phyloP scores from a whole-genome alignment of 192 early-diverging fungal species.

The Dissophora ornata region DNA sequence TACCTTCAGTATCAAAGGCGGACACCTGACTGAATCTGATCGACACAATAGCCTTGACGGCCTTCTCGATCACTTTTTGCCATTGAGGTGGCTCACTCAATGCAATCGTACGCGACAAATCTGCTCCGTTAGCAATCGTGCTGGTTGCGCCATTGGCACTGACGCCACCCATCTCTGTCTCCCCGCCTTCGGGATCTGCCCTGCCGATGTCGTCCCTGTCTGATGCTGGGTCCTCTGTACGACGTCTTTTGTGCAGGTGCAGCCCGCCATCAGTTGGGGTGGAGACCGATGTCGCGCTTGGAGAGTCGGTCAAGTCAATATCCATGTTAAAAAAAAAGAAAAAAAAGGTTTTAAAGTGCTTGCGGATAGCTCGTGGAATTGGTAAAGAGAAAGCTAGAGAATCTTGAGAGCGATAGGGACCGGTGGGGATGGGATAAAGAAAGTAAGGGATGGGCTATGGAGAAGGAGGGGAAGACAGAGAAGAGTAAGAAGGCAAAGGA shows the following conservation, averaged over 20 bases:
- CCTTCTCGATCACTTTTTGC: constrained; percentile 75
- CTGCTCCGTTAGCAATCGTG: constrained; percentile 4
- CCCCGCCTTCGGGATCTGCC: constrained; percentile 39
- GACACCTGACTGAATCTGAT: constrained; percentile 80
- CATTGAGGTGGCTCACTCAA: constrained; percentile 69
- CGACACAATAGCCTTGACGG: constrained; percentile 78
- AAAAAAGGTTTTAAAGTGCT: neutral
- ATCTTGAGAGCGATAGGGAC: too few species aligned
- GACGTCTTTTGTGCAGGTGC: constrained; percentile 53
- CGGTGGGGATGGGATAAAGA: neutral
- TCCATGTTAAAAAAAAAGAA: constrained; percentile 23
- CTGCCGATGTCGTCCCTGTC: constrained; percentile 37
- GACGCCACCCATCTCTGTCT: constrained; percentile 12
- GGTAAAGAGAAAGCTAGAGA: too few species aligned
- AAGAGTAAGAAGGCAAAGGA: neutral
- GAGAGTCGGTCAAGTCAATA: constrained; percentile 54
- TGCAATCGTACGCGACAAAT: constrained; percentile 24
- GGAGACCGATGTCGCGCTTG: constrained; percentile 48
- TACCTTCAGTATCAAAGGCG: constrained; percentile 83
- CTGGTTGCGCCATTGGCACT: neutral
- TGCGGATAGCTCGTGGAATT: too few species aligned
- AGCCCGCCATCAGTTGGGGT: constrained; percentile 46
- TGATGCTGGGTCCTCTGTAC: constrained; percentile 39
- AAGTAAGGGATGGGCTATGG: neutral
- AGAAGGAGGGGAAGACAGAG: neutral